A percentile compares a stretch with the other conserved stretches of the same genome.
Conservation (phyloP, 2,329 filamentous ascomycete species). For the Neurospora crassa region DNA sequence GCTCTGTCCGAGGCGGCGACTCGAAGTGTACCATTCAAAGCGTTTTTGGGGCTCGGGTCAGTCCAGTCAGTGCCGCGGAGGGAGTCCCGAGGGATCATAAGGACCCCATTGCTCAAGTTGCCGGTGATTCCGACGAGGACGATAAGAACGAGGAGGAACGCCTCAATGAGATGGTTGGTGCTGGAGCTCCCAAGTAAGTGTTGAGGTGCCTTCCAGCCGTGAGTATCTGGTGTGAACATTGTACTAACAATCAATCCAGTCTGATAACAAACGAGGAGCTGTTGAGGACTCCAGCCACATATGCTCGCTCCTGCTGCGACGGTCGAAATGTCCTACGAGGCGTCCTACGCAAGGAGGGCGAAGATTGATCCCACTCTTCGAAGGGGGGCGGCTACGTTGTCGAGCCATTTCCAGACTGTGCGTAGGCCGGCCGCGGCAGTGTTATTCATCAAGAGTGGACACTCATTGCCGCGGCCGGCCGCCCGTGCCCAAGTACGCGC, state of each 20-base stretch:
- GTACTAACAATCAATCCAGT: not conserved
- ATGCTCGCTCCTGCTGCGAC: too few relatives aligned
- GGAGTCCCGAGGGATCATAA: not conserved
- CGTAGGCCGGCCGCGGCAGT: not conserved
- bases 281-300: not conserved
- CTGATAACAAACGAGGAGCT: conserved; percentile 25
- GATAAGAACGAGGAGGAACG: conserved; percentile 46
- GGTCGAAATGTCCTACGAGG: too few relatives aligned
- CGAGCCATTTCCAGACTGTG: not conserved
- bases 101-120: not conserved
- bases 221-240: not conserved
- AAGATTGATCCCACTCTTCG: too few relatives aligned
- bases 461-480: too few relatives aligned
- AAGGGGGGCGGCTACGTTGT: not conserved
- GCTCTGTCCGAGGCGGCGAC: not conserved
- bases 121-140: not conserved
- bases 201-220: not conserved
- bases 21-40: not conserved
- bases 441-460: not conserved
- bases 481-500: too few relatives aligned
- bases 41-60: not conserved
- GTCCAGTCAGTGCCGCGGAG: not conserved
- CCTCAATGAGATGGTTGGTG: conserved; percentile 43
- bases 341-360: too few relatives aligned
- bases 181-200: conserved; percentile 46